Conservation (phyloP, 345 rosid species). For the Leavenworthia alabamica region DNA sequence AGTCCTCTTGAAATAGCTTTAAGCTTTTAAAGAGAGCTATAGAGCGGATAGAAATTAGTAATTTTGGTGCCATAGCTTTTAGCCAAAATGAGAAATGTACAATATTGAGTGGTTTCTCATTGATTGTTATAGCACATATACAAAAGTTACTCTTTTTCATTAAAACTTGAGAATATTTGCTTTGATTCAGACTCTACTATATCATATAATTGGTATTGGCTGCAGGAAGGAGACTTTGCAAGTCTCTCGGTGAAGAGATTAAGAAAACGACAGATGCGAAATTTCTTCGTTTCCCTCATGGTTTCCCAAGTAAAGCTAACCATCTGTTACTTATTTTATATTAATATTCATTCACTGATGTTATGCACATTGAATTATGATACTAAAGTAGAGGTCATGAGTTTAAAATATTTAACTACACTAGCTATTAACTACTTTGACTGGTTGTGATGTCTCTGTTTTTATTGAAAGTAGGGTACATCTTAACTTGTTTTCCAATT, state of each 20-base stretch:
- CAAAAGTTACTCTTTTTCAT: not conserved
- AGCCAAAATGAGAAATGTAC: not conserved
- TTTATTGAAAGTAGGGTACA: not conserved
- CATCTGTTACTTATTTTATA: not conserved
- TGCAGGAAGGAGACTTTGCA: constrained; percentile 83
- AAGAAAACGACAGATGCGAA: constrained; percentile 87
- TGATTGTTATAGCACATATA: not conserved
- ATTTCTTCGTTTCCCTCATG: constrained; percentile 89
- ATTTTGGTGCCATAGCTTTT: not conserved
- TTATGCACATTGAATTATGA: not conserved
- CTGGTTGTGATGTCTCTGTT: not conserved
- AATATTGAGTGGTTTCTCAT: not conserved
- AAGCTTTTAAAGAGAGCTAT: not conserved
- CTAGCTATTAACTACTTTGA: not conserved
- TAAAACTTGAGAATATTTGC: not conserved
- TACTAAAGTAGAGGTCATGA: not conserved
- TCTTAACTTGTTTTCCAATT: not conserved
- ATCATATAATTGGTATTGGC: constrained; percentile 8
- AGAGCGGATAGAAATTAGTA: not conserved
- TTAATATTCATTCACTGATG: not conserved
- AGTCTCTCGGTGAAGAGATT: constrained; percentile 72
- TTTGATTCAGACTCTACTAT: not conserved
- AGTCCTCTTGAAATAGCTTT: not conserved
- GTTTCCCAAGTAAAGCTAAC: constrained; percentile 71
- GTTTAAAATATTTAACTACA: not conserved